These are phyloP conservation scores for Boletus sp. DNA, from an alignment of 768 basidiomycete genomes.

Conservation along the genomic window DNA sequence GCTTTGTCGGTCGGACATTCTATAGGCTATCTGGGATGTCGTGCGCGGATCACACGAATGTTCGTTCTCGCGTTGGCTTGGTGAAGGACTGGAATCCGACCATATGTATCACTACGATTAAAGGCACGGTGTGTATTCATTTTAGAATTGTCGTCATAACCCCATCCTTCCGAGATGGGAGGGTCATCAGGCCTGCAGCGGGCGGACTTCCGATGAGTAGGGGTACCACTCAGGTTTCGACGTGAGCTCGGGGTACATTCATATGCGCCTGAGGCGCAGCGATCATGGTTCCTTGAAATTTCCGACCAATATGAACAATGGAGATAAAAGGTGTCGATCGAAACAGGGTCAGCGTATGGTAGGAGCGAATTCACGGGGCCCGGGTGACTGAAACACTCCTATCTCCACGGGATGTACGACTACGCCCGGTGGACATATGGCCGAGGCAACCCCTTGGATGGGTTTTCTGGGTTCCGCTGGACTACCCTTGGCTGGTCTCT, in stretches of 20 bases:
- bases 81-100: neutral
- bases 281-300: neutral
- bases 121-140: conserved; percentile 2
- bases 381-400: too few relatives aligned
- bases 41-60: neutral
- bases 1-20: conserved; percentile 82
- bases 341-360: too few relatives aligned
- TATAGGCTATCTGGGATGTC: conserved; percentile 33
- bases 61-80: neutral
- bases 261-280: neutral
- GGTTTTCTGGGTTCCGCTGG: too few relatives aligned
- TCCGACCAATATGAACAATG: too few relatives aligned
- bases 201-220: too few relatives aligned
- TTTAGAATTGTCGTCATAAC: neutral
- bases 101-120: neutral
- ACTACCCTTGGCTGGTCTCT: too few relatives aligned
- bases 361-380: too few relatives aligned
- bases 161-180: neutral
- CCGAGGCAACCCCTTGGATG: too few relatives aligned
- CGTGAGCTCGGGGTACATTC: neutral
- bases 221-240: neutral
- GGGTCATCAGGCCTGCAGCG: neutral
- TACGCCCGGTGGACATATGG: too few relatives aligned
- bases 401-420: too few relatives aligned
- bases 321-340: too few relatives aligned